Base-by-base conservation (phyloP, 495 filamentous ascomycete genomes). In the Trichoderma erinaceum region DNA sequence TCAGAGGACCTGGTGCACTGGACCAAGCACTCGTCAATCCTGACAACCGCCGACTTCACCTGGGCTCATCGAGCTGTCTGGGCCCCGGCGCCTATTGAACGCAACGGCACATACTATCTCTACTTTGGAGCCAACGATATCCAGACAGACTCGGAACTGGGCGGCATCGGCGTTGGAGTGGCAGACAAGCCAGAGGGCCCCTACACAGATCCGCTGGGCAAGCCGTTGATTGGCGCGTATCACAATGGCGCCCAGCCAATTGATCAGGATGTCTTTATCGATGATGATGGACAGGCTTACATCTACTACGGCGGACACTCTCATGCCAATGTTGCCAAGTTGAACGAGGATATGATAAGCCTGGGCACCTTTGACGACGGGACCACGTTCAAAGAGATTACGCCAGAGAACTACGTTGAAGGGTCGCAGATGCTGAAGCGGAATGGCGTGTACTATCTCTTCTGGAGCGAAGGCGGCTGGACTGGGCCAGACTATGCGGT, bases 331-430 rank as follows among this genome's bases (percentile, higher is more conserved):
- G 87, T 90, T 2, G 88, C 84, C n/a, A 81, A 78, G 70, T 71
- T 92, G 64, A 79, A 70, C 4, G 78, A 80, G 43, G 87, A 90
- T 75, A 91, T 92, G 89, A 72, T 78, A 27, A 88, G 90, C 69
- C 77, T 88, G 29, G 85, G 86, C 38, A 61, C 79, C 79, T 56
- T 81, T 85, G 72, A 83, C 82, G 4, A 86, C 10, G 88, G 16
- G 70, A 85, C 74, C 85, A 78, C 1, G 73, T 92, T 63, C 64
- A 70, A 1, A 85, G 88, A 32, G 83, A 88, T 78, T 87, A 91
- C 74, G 88, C 91, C 76, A 86, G 89, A 66, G 6, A 79, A 89
- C n/a, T 92, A 91, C 81, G 91, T 92, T 77, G 89, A 92, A 79
- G 89, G 89, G 0, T 84, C 89, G 25, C 91, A 88, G 88, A 84